phyloP scores from a whole-genome alignment of 257 asterid genomes.

The Anisodus acutangulus region DNA sequence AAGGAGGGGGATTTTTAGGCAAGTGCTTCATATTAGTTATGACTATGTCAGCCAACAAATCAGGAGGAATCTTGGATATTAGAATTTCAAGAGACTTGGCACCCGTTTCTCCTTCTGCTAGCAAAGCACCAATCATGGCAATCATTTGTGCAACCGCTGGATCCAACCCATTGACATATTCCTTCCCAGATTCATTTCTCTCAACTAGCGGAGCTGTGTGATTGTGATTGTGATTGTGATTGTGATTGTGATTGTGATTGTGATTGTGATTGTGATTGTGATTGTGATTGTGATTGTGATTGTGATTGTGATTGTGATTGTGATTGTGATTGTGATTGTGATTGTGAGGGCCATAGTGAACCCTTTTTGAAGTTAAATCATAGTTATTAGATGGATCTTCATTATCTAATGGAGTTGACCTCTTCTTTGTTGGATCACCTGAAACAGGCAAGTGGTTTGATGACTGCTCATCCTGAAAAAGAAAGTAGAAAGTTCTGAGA shows the following conservation, averaged over 20 bases:
- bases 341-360: conserved; percentile 54
- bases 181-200: conserved; percentile 55
- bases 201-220: conserved; percentile 47
- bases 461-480: conserved; percentile 72
- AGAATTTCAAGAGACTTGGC: conserved; percentile 85
- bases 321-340: too few relatives aligned
- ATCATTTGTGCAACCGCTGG: conserved; percentile 83
- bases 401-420: conserved; percentile 56
- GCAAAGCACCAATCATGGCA: conserved; percentile 86
- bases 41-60: conserved; percentile 96
- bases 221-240: conserved; percentile 30
- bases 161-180: conserved; percentile 62
- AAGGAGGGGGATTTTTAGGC: conserved; percentile 71
- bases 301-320: too few relatives aligned
- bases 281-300: conserved; percentile 29
- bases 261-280: too few relatives aligned
- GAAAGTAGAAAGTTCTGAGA: conserved; percentile 35
- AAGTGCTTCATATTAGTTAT: conserved; percentile 92
- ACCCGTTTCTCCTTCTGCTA: conserved; percentile 98
- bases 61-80: conserved; percentile 82
- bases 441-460: conserved; percentile 52
- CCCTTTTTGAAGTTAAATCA: conserved; percentile 61
- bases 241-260: too few relatives aligned
- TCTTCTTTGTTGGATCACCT: conserved; percentile 72
- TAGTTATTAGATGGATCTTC: conserved; percentile 58